Conservation (phyloP, 1,284 basidiomycete species). For the Rhodofomes roseus region DNA sequence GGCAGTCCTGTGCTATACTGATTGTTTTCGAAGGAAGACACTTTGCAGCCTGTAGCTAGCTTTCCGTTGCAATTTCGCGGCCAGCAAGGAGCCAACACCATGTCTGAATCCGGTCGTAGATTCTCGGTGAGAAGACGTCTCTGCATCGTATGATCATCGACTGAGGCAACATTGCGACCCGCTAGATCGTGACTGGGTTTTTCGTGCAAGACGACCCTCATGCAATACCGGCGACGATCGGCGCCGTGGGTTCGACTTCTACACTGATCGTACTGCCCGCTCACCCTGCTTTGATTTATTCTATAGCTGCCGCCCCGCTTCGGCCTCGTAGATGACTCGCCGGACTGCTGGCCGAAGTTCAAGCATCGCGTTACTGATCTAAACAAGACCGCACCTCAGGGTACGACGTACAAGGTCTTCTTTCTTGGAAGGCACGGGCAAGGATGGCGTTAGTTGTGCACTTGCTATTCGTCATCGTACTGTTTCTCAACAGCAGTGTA, state of each 20-base stretch:
- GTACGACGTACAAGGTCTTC: constrained; percentile 57
- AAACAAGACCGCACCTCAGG: constrained; percentile 37
- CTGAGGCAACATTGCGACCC: background rate
- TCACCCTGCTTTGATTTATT: background rate
- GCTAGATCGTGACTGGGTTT: constrained; percentile 28
- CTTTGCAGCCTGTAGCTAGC: too few relatives aligned
- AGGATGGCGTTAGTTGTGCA: constrained; percentile 53
- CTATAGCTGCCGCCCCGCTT: constrained; percentile 55
- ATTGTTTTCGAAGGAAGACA: too few relatives aligned
- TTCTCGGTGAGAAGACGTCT: constrained; percentile 1
- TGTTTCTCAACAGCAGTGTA: background rate
- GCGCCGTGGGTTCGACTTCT: constrained; percentile 20
- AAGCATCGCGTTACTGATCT: constrained; percentile 38
- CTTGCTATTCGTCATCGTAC: constrained; percentile 1
- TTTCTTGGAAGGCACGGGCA: constrained; percentile 71
- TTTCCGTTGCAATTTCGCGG: too few relatives aligned
- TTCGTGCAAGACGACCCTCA: constrained; percentile 30
- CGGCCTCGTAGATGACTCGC: constrained; percentile 51
- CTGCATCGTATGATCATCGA: background rate
- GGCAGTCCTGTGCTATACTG: too few relatives aligned
- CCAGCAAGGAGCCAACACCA: too few relatives aligned
- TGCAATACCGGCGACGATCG: constrained; percentile 19
- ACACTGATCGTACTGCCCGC: background rate
- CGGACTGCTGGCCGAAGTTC: constrained; percentile 53
- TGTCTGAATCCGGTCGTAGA: background rate